Evolutionary conservation across 805 yeast species (phyloP).

Genomic region (Zygosaccharomyces kombuchaensis): DNA sequence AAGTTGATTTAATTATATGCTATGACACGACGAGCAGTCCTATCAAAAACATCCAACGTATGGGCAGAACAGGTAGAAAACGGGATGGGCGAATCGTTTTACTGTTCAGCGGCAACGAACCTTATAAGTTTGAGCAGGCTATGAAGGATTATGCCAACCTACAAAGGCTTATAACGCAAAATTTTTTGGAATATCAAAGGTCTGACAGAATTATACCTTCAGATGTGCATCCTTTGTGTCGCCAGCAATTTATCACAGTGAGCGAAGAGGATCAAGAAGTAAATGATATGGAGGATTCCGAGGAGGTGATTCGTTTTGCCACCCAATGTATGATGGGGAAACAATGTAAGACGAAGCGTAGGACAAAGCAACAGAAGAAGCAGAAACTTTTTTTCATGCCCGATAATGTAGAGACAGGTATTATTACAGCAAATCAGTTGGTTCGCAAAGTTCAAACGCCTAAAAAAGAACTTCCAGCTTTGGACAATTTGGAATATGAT

Average conservation of each 20-base stretch:
- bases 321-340: conserved; percentile 56
- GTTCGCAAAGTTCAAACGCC: conserved; percentile 32
- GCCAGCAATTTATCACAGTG: conserved; percentile 52
- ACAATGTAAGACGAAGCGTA: conserved; percentile 18
- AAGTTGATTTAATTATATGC: conserved; percentile 89
- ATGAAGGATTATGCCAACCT: conserved; percentile 77
- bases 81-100: conserved; percentile 79
- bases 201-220: conserved; percentile 69
- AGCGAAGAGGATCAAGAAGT: conserved; percentile 66
- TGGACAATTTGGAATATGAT: conserved; percentile 19
- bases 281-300: conserved; percentile 53
- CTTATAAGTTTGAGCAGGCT: conserved; percentile 73
- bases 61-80: conserved; percentile 98
- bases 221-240: conserved; percentile 51
- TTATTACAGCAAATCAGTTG: conserved; percentile 48
- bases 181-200: conserved; percentile 40
- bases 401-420: conserved; percentile 63
- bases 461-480: conserved; percentile 8
- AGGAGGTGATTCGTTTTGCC: conserved; percentile 64
- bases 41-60: conserved; percentile 86
- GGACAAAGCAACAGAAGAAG: conserved; percentile 17
- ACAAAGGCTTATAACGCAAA: conserved; percentile 60
- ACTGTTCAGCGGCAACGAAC: conserved; percentile 73
- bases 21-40: conserved; percentile 93
- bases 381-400: conserved; percentile 61